phyloP scores from a whole-genome alignment of 2,329 filamentous ascomycete genomes.

The Trichoderma semiorbis region DNA sequence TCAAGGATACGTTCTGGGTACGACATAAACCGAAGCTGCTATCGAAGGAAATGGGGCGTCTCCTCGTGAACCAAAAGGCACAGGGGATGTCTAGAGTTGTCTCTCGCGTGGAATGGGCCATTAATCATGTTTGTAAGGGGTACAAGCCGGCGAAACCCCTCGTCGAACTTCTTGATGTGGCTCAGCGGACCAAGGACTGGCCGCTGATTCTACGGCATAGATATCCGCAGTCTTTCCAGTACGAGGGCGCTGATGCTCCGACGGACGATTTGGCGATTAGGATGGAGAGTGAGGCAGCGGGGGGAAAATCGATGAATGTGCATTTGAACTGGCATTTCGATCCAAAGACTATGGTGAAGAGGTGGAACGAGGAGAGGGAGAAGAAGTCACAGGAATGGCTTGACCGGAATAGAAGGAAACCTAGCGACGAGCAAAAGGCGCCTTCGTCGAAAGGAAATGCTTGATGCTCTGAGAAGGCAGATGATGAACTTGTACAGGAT shows the following conservation, averaged over 20 bases:
- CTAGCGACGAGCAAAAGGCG: background rate
- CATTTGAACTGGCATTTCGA: slow-evolving; percentile 16
- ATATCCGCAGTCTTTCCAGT: background rate
- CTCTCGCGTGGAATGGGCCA: slow-evolving; percentile 30
- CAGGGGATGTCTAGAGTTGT: slow-evolving; percentile 18
- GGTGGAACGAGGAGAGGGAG: background rate
- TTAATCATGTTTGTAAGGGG: slow-evolving; percentile 29
- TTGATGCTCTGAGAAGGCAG: background rate
- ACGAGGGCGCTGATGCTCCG: background rate
- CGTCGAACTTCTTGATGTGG: slow-evolving; percentile 25
- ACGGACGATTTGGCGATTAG: slow-evolving; percentile 16
- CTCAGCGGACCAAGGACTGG: slow-evolving; percentile 28
- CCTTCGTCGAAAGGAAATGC: background rate
- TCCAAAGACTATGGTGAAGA: slow-evolving; percentile 18
- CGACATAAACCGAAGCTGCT: slow-evolving; percentile 28
- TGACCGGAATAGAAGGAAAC: background rate
- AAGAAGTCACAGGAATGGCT: background rate
- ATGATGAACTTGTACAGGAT: background rate
- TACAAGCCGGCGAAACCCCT: slow-evolving; percentile 31
- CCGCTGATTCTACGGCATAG: slow-evolving; percentile 25
- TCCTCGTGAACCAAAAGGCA: slow-evolving; percentile 11
- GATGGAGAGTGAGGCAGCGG: background rate
- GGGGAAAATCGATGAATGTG: slow-evolving; percentile 15
- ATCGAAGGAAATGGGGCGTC: slow-evolving; percentile 26
- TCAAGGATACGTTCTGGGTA: slow-evolving; percentile 29